Evolutionary conservation across 164 flowering plant species (phyloP).

Genomic region (Akebia trifoliata): DNA sequence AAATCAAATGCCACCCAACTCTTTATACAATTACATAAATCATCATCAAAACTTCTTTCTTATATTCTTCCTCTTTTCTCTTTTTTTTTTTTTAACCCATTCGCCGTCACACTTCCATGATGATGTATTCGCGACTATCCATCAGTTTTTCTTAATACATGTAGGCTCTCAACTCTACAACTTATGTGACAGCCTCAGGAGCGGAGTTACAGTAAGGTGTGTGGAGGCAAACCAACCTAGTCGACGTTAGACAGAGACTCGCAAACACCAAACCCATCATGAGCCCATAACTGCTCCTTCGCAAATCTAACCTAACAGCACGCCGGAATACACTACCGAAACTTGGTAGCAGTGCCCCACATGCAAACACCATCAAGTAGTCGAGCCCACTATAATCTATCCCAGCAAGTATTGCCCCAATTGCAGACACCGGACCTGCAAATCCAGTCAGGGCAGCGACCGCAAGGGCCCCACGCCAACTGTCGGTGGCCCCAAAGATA

Average conservation of each 20-base stretch:
- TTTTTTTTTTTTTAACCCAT: too few relatives aligned
- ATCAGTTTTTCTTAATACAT: background rate
- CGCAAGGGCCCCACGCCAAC: conserved; percentile 76
- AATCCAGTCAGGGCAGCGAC: conserved; percentile 75
- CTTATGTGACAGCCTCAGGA: conserved; percentile 83
- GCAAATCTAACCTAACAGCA: conserved; percentile 47
- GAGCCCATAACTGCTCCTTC: conserved; percentile 55
- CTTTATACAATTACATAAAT: too few relatives aligned
- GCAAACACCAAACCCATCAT: conserved; percentile 58
- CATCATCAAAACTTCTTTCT: too few relatives aligned
- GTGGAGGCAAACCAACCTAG: conserved; percentile 82
- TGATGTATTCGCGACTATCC: too few relatives aligned
- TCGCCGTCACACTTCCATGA: too few relatives aligned
- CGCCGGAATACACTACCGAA: conserved; percentile 50
- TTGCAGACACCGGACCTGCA: conserved; percentile 80
- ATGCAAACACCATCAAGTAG: conserved; percentile 85
- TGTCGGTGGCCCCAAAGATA: conserved; percentile 80
- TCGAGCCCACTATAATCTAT: conserved; percentile 83
- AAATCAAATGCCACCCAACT: too few relatives aligned
- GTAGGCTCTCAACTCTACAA: background rate
- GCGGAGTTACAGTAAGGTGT: conserved; percentile 96
- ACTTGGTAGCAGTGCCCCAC: conserved; percentile 74
- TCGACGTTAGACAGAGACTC: conserved; percentile 55
- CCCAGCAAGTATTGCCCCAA: conserved; percentile 82
- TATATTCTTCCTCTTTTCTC: too few relatives aligned